Evolutionary conservation across 2,329 filamentous ascomycete species (phyloP), one percentile per base, ranked within the genome.

Genomic region (Leptographium flavum): DNA sequence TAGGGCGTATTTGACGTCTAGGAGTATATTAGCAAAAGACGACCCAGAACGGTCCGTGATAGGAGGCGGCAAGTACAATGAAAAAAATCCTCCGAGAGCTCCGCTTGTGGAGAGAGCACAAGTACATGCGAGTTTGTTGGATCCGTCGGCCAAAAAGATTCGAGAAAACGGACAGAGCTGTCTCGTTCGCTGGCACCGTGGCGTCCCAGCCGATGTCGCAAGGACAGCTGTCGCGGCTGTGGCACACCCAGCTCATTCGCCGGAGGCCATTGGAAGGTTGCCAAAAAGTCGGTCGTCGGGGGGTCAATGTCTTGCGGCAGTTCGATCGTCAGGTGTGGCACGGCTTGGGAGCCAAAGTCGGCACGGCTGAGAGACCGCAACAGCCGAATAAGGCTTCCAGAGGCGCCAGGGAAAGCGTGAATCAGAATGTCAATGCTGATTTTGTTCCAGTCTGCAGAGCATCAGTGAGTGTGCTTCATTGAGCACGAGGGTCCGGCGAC

Each of bases 281-380:
- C 63, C 11, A 94, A 59, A 51, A 79, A 87, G 14, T 64, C 63
- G 43, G 75, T 68, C 5, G 84, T 74, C 3, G 76, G 68, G 3
- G 68, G 60, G 53, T 94, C 86, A 17, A 88, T 65, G 27, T 76
- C 64, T 25, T 75, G 66, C 1, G 88, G 87, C 8, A 98, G 69
- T 57, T 96, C 88, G 42, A 96, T 78, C 2, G 83, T 94, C 39
- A 98, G 66, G 50, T 83, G 79, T 3, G 88, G 88, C 2, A 74
- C 64, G 1, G 72, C 66, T 36, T 82, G 68, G 1, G 81, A 80
- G 39, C 77, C 72, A 57, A 87, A 90, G 57, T 95, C 87, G 5
- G 85, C 86, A 8, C 67, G 65, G 50, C 74, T 69, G 23, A 98
- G 69, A 5, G 87, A 94, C 48, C 74, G 73, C 4, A 98, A 71